A percentile compares a stretch with the other conserved stretches of the same genome.
These are phyloP conservation scores for Lecanicillium sp. DNA, from an alignment of 2,329 filamentous ascomycete genomes.

Conservation along the genomic window DNA sequence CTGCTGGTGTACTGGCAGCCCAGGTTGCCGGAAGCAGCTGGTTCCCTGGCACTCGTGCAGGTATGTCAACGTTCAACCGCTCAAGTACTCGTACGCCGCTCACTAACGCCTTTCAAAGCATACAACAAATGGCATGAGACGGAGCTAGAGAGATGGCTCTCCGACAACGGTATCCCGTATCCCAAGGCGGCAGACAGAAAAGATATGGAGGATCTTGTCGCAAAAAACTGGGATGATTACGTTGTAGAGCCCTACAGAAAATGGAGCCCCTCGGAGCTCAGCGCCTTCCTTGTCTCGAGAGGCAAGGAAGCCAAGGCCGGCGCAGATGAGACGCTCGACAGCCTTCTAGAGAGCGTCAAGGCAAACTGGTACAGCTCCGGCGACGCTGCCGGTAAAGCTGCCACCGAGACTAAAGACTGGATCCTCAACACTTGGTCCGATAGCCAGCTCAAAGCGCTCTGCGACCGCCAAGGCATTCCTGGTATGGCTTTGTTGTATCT, in stretches of 20 bases:
- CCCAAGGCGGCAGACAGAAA: conserved; percentile 88
- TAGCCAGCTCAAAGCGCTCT: conserved; percentile 87
- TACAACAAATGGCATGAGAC: conserved; percentile 99
- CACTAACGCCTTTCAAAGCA: conserved; percentile 42
- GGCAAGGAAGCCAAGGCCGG: conserved; percentile 63
- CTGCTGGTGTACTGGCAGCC: conserved; percentile 62
- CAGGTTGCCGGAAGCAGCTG: conserved; percentile 68
- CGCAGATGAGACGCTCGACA: conserved; percentile 62
- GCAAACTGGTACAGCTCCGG: conserved; percentile 71
- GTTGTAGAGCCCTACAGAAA: conserved; percentile 68
- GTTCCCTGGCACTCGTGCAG: conserved; percentile 69
- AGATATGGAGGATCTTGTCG: conserved; percentile 86
- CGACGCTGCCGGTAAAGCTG: conserved; percentile 67
- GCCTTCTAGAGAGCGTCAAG: conserved; percentile 63
- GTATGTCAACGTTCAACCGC: conserved; percentile 47
- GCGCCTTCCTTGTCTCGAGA: conserved; percentile 61
- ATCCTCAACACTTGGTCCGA: conserved; percentile 94
- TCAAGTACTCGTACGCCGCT: neutral
- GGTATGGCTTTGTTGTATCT: conserved; percentile 30
- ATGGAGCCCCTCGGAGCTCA: conserved; percentile 68
- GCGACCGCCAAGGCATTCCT: conserved; percentile 80
- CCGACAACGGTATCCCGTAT: conserved; percentile 85
- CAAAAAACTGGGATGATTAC: conserved; percentile 80
- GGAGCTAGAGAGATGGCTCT: conserved; percentile 94
- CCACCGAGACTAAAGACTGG: conserved; percentile 75